A percentile compares a stretch with the other conserved stretches of the same genome.
phyloP scores from a whole-genome alignment of 805 yeast genomes.

The Scheffersomyces lignosus region DNA sequence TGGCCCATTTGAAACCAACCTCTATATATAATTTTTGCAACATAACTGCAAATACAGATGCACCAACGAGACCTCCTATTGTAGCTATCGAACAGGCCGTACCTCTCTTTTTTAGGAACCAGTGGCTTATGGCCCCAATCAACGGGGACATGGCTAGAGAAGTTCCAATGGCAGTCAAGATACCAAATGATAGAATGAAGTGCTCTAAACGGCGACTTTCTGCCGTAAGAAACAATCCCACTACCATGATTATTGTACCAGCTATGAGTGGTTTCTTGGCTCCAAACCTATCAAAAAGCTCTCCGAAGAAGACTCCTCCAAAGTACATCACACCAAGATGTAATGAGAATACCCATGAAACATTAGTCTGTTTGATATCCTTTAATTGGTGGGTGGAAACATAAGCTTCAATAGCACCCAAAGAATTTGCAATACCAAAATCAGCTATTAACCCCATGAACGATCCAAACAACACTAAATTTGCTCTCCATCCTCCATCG shows the following conservation, averaged over 20 bases:
- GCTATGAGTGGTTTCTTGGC: constrained; percentile 34
- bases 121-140: constrained; percentile 45
- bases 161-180: constrained; percentile 47
- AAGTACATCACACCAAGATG: constrained; percentile 18
- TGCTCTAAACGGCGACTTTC: constrained; percentile 47
- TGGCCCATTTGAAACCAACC: constrained; percentile 56
- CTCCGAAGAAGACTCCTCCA: constrained; percentile 41
- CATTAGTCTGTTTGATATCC: constrained; percentile 10
- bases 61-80: constrained; percentile 54
- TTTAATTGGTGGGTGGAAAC: constrained; percentile 15
- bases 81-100: constrained; percentile 48
- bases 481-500: constrained; percentile 19
- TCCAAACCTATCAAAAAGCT: constrained; percentile 47
- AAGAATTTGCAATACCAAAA: constrained; percentile 19
- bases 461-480: constrained; percentile 17
- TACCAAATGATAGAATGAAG: constrained; percentile 52
- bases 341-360: constrained; percentile 21
- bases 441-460: constrained; percentile 20
- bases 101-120: constrained; percentile 44
- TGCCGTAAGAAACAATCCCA: constrained; percentile 47
- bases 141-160: constrained; percentile 44
- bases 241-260: constrained; percentile 36
- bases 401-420: constrained; percentile 22
- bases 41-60: constrained; percentile 54
- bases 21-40: constrained; percentile 47